phyloP scores from a whole-genome alignment of 768 basidiomycete genomes.

The Pleurotus tuoliensis region DNA sequence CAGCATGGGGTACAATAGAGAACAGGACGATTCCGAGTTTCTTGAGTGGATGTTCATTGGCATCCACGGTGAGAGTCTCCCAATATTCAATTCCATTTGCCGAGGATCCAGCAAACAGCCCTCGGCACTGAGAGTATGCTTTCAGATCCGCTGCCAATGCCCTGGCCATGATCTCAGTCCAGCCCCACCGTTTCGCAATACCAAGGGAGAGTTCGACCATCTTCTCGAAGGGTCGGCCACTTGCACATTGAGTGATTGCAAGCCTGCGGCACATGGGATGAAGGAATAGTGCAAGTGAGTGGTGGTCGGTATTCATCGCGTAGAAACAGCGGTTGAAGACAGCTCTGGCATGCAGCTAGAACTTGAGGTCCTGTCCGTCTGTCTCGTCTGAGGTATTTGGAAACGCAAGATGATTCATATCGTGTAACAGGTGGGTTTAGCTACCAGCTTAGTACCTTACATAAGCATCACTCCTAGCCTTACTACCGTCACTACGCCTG shows the following conservation, averaged over 20 bases:
- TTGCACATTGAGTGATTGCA: slow-evolving; percentile 20
- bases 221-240: slow-evolving; percentile 16
- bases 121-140: slow-evolving; percentile 16
- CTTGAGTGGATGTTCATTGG: slow-evolving; percentile 9
- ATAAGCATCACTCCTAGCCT: too few relatives aligned
- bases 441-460: too few relatives aligned
- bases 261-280: slow-evolving; percentile 32
- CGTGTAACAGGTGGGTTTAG: too few relatives aligned
- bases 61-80: slow-evolving; percentile 8
- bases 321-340: slow-evolving; percentile 27
- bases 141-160: slow-evolving; percentile 14
- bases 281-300: slow-evolving; percentile 29
- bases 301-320: slow-evolving; percentile 26
- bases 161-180: too few relatives aligned
- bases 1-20: slow-evolving; percentile 23
- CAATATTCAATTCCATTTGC: slow-evolving; percentile 22
- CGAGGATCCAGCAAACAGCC: not conserved
- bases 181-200: too few relatives aligned
- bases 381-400: not conserved
- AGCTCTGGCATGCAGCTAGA: not conserved
- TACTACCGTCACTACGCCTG: too few relatives aligned
- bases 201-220: slow-evolving; percentile 7
- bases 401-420: too few relatives aligned
- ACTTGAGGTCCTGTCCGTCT: slow-evolving; percentile 15
- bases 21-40: slow-evolving; percentile 16